These are phyloP conservation scores for Flaveria ramosissima DNA, from an alignment of 129 eudicot genomes.

Conservation along the genomic window DNA sequence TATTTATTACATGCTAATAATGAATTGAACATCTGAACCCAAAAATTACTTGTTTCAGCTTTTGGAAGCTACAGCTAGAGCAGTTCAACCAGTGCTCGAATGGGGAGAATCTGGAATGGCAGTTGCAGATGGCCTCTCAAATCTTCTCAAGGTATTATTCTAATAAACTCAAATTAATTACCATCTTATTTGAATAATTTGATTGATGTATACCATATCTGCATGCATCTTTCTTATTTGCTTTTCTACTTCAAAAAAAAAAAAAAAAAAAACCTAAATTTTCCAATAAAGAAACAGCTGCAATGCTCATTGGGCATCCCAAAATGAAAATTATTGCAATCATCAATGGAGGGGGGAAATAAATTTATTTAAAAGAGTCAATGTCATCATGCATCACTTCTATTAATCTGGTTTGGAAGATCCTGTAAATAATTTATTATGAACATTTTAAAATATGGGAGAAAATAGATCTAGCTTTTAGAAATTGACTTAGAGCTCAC, in stretches of 20 bases:
- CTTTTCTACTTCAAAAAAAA: background rate
- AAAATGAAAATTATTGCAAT: background rate
- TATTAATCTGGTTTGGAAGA: no score
- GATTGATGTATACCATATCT: background rate
- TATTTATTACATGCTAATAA: background rate
- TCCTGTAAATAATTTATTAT: no score
- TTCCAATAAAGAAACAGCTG: background rate
- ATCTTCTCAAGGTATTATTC: slow-evolving; percentile 71
- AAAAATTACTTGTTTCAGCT: slow-evolving; percentile 50
- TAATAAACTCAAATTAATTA: background rate
- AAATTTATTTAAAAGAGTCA: no score
- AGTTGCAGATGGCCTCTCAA: slow-evolving; percentile 93
- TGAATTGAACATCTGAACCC: background rate
- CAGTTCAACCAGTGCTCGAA: slow-evolving; percentile 84
- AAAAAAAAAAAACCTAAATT: no score
- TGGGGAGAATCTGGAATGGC: slow-evolving; percentile 96
- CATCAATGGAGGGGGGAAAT: background rate
- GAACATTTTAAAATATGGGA: background rate
- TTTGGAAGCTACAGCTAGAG: slow-evolving; percentile 95
- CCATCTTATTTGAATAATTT: background rate
- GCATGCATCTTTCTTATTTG: background rate
- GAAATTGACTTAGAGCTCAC: background rate
- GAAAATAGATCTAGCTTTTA: no score
- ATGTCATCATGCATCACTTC: no score
- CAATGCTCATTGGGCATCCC: background rate